A percentile compares a stretch with the other conserved stretches of the same genome.
phyloP scores from a whole-genome alignment of 2,329 filamentous ascomycete species.

The Tolypocladium ovalisporum region DNA sequence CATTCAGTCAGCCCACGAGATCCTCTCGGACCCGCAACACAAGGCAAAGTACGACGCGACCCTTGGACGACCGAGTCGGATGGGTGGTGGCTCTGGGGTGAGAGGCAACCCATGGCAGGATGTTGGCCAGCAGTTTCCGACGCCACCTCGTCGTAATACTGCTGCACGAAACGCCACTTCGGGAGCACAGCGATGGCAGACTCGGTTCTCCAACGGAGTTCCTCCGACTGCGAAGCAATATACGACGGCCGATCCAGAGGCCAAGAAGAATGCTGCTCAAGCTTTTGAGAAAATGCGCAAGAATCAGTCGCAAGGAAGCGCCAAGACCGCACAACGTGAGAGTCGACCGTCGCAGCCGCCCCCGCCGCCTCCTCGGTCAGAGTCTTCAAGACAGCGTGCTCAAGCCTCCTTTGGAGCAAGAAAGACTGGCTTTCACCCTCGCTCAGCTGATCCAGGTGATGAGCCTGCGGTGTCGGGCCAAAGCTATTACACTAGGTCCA shows the following conservation, averaged over 20 bases:
- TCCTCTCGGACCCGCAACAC: constrained; percentile 42
- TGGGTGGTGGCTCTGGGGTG: constrained; percentile 40
- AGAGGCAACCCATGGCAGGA: constrained; percentile 47
- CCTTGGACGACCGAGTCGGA: constrained; percentile 25
- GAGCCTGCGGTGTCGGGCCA: constrained; percentile 38
- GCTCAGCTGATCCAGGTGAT: constrained; percentile 36
- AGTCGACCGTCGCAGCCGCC: constrained; percentile 14
- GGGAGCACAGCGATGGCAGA: constrained; percentile 34
- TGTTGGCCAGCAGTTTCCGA: constrained; percentile 35
- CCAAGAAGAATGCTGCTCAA: constrained; percentile 28
- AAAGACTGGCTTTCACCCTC: constrained; percentile 38
- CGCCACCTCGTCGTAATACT: constrained; percentile 33
- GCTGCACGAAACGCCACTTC: constrained; percentile 18
- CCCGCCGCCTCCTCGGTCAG: constrained; percentile 29
- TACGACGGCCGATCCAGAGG: constrained; percentile 20
- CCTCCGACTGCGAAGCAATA: constrained; percentile 31
- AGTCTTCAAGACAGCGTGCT: constrained; percentile 40
- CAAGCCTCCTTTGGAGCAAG: constrained; percentile 44
- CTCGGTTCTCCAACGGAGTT: constrained; percentile 27
- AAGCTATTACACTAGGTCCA: constrained; percentile 35
- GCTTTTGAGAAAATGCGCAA: constrained; percentile 34
- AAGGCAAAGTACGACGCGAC: constrained; percentile 44
- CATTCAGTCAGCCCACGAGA: constrained; percentile 77
- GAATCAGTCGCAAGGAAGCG: constrained; percentile 16
- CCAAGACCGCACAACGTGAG: constrained; percentile 13